Base-by-base conservation (phyloP, 805 yeast species). In the Kodamaea sagamina region DNA sequence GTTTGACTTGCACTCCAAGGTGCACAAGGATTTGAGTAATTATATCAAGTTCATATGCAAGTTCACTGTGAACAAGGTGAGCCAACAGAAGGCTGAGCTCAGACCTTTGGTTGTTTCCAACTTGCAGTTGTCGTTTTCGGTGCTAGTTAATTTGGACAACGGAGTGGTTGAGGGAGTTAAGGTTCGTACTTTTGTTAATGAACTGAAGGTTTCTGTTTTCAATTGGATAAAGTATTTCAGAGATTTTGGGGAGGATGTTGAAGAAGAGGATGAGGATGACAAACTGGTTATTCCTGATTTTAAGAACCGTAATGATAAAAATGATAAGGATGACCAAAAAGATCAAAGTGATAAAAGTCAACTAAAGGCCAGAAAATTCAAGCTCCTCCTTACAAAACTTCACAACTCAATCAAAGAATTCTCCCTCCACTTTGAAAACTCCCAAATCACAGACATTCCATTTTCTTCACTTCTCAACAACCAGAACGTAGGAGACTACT, bases 401-500 rank as follows among this genome's bases (percentile, higher is more conserved):
- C 59, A 62, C 44, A 32, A 52, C 6, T 28, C 41, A 10, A 19
- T 67, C 4, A 48, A 55, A 6, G 63, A 63, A 25, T 35, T 63
- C 2, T 54, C 63, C 6, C 16, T 67, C 5, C 58, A 61, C 32
- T 41, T 61, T 8, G 66, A 64, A 42, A 63, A 62, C 39, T 42
- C 55, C 7, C 41, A 43, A 9, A 28, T 67, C 3, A 34, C 44
- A 12, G 67, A 63, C 11, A 55, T 67, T 12, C 72, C 72, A 1
- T 62, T 65, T 39, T 54, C 61, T 1, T 55, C 63, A 9, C 48
- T 61, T 9, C 43, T 46, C 7, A 53, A 53, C 25, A 57, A 56
- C 32, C 53, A 50, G 17, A 36, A 55, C 6, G 53, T 63, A 17
- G 41, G 41, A 3, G 52, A 54, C 6, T 65, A 58, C 47, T 50